phyloP scores from a whole-genome alignment of 495 filamentous ascomycete genomes.

The Penicillium paradoxum region DNA sequence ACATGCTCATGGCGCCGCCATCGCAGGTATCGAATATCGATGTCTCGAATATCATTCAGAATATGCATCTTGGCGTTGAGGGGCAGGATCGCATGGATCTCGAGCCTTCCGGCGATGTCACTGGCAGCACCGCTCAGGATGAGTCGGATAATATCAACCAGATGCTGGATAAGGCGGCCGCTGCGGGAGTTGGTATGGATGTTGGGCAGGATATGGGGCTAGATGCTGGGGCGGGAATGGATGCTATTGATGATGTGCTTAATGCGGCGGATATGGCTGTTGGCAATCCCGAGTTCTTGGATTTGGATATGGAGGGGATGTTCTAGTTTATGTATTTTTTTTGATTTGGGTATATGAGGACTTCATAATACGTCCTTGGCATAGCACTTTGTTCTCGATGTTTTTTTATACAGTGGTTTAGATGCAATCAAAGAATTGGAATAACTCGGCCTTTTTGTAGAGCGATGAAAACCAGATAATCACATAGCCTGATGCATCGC shows the following conservation, averaged over 20 bases:
- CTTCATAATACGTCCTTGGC: not conserved
- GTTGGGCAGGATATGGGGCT: conserved; percentile 30
- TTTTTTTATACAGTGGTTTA: too few relatives aligned
- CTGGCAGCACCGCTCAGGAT: conserved; percentile 19
- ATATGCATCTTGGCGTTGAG: conserved; percentile 38
- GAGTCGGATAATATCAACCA: conserved; percentile 42
- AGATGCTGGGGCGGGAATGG: conserved; percentile 26
- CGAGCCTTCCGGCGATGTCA: conserved; percentile 19
- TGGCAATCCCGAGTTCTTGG: conserved; percentile 46
- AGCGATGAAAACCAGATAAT: too few relatives aligned
- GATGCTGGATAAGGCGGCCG: conserved; percentile 43
- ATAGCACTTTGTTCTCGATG: not conserved
- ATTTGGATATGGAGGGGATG: conserved; percentile 49
- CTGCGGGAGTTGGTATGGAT: conserved; percentile 23
- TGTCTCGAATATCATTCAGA: conserved; percentile 39
- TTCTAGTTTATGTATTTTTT: conserved; percentile 18
- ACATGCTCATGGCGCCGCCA: conserved; percentile 48
- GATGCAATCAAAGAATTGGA: too few relatives aligned
- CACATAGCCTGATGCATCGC: too few relatives aligned
- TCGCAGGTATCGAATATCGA: conserved; percentile 39
- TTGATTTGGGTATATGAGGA: not conserved
- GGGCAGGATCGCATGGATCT: conserved; percentile 32
- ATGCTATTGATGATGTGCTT: conserved; percentile 45
- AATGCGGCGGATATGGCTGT: conserved; percentile 46
- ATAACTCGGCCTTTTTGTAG: too few relatives aligned